phyloP scores from a whole-genome alignment of 208 protist species.

The Leishmania arabica region DNA sequence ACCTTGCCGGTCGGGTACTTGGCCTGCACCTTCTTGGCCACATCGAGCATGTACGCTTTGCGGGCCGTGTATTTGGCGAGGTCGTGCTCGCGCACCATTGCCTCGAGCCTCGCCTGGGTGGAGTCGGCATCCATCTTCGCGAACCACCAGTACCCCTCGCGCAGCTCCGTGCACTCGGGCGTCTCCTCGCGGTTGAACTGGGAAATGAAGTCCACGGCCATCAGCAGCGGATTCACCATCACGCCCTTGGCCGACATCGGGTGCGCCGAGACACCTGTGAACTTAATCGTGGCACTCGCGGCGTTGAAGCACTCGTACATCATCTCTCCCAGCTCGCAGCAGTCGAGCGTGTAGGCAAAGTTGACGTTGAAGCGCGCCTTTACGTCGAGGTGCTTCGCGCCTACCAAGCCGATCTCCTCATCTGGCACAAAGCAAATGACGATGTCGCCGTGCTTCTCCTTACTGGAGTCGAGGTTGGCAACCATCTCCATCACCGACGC shows the following conservation, averaged over 20 bases:
- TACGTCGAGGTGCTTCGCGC: constrained; percentile 82
- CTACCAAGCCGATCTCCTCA: constrained; percentile 85
- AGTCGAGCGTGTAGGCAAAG: constrained; percentile 89
- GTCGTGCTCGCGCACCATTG: constrained; percentile 82
- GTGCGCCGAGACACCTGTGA: constrained; percentile 79
- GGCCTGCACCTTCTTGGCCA: constrained; percentile 45
- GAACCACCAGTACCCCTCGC: constrained; percentile 87
- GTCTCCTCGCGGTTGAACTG: constrained; percentile 72
- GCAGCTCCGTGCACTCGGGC: constrained; percentile 76
- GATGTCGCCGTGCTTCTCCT: constrained; percentile 70
- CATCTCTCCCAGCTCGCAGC: constrained; percentile 84
- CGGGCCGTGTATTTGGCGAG: constrained; percentile 45
- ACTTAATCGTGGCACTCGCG: constrained; percentile 52
- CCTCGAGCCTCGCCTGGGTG: constrained; percentile 47
- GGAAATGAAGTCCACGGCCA: constrained; percentile 81
- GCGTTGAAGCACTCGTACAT: constrained; percentile 90
- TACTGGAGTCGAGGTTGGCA: constrained; percentile 39
- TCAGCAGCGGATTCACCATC: constrained; percentile 84
- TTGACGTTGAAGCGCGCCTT: constrained; percentile 75
- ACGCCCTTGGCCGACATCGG: constrained; percentile 90
- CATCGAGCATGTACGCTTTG: constrained; percentile 53
- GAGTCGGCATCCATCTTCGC: constrained; percentile 58
- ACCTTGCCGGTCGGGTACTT: constrained; percentile 74
- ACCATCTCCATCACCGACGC: constrained; percentile 84
- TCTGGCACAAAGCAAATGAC: constrained; percentile 85